phyloP scores from a whole-genome alignment of 2,329 filamentous ascomycete species.

The Aphanoascus verrucosus region DNA sequence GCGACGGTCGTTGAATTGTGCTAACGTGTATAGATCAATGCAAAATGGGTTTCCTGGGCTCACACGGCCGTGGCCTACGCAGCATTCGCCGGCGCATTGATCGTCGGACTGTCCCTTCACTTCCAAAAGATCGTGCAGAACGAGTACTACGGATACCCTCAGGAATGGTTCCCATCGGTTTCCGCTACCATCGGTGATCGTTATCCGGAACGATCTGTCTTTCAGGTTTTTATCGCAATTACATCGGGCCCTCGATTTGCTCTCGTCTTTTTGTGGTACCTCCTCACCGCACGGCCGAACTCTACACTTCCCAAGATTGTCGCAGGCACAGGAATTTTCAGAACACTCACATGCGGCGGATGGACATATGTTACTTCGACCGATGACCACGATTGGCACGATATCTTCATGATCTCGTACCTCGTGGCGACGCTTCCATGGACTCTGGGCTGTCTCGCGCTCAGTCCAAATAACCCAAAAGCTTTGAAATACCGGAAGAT shows the following conservation, averaged over 20 bases:
- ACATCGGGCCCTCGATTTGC: slow-evolving; percentile 89
- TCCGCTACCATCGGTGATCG: slow-evolving; percentile 95
- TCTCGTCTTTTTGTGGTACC: slow-evolving; percentile 83
- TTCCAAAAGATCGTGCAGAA: slow-evolving; percentile 97
- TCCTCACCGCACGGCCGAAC: slow-evolving; percentile 68
- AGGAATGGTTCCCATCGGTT: slow-evolving; percentile 95
- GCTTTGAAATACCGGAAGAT: slow-evolving; percentile 85
- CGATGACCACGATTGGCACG: slow-evolving; percentile 96
- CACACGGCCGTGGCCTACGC: slow-evolving; percentile 74
- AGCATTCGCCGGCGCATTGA: slow-evolving; percentile 75
- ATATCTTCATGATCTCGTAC: slow-evolving; percentile 99
- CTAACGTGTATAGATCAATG: slow-evolving; percentile 52
- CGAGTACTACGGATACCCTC: slow-evolving; percentile 84
- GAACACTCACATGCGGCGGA: slow-evolving; percentile 87
- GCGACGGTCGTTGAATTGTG: background rate
- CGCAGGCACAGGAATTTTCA: slow-evolving; percentile 66
- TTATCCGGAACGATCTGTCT: slow-evolving; percentile 92
- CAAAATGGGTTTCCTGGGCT: slow-evolving; percentile 78
- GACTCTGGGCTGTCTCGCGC: slow-evolving; percentile 78
- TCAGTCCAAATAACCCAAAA: slow-evolving; percentile 73
- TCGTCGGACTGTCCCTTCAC: slow-evolving; percentile 72
- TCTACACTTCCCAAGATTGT: slow-evolving; percentile 70
- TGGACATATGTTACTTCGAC: slow-evolving; percentile 99
- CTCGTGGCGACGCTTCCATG: slow-evolving; percentile 87
- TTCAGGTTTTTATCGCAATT: slow-evolving; percentile 93